Base-by-base conservation (phyloP, 2,329 filamentous ascomycete genomes). In the Pseudogymnoascus sp. region DNA sequence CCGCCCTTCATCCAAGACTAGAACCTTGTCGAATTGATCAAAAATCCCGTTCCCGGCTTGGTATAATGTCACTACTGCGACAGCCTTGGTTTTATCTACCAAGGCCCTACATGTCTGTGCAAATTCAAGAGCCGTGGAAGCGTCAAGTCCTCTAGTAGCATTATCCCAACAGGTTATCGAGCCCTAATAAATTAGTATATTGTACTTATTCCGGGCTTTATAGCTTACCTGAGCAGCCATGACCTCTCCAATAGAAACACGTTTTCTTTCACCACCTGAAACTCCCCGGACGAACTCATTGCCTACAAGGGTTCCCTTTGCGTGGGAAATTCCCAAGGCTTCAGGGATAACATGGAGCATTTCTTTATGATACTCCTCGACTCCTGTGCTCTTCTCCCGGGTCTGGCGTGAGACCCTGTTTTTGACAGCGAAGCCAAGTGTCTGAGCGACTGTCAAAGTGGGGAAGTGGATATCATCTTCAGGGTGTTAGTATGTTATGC, bases 31-130 rank as follows among this genome's bases (percentile, higher is more conserved):
- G 69, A 90, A 89, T 0, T 86, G 78, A 25, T 87, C 77, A 70
- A 88, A 89, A 63, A 90, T 89, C 23, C 82, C 84, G 62, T 90
- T 87, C 5, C 85, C 84, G 2, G 87, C 87, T 69, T 90, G 87
- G 69, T 90, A 90, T 0, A 89, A 76, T 0, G 85, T 87, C 9
- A 87, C 84, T 55, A 88, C 83, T 0, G 84, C 81, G 0, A 84
- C 76, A 4, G 86, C 74, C 0, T 84, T 83, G 3, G 84, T 74
- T 1, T 85, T 79, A 65, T 89, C 84, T 0, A 86, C 88, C 79
- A 88, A 77, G 5, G 83, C 80, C 6, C 86, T 77, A n/a, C 89
- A 73, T 2, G 83, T 81, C 67, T 83, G 84, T 30, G 81, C 77
- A 69, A 81, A 87, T 61, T 86, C 80, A 1, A 87, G 75, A 0